These are phyloP conservation scores for Apostasia ramifera DNA, from an alignment of 106 monocot species.

Conservation along the genomic window DNA sequence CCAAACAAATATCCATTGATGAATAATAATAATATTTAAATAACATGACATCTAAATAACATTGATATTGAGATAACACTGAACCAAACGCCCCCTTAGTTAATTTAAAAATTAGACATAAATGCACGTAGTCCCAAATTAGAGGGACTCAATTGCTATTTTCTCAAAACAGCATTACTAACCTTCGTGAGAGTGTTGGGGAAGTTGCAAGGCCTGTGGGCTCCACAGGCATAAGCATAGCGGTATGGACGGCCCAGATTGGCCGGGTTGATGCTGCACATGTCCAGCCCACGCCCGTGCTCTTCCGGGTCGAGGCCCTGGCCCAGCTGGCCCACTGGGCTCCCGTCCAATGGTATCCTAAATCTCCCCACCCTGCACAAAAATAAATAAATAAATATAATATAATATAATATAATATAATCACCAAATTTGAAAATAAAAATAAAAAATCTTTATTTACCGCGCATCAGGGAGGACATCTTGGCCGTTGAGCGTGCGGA, in stretches of 20 bases:
- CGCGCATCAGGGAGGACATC: constrained; percentile 86
- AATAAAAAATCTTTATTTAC: constrained; percentile 14
- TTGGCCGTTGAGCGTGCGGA: constrained; percentile 38
- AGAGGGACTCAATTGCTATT: too few relatives aligned
- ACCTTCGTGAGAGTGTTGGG: constrained; percentile 96
- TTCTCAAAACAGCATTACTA: not conserved
- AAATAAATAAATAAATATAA: not conserved
- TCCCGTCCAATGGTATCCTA: constrained; percentile 82
- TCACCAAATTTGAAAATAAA: not conserved
- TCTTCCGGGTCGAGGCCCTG: constrained; percentile 71
- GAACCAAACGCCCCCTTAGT: too few relatives aligned
- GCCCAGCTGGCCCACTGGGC: constrained; percentile 45
- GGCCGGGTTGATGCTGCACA: constrained; percentile 85
- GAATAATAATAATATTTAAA: too few relatives aligned
- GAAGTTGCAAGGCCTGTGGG: constrained; percentile 85
- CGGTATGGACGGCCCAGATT: constrained; percentile 69
- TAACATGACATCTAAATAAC: too few relatives aligned
- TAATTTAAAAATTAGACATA: too few relatives aligned
- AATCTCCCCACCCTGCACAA: constrained; percentile 73
- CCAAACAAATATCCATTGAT: too few relatives aligned
- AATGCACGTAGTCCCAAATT: too few relatives aligned
- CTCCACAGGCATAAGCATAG: constrained; percentile 87
- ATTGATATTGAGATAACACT: too few relatives aligned
- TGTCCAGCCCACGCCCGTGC: constrained; percentile 85
- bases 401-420: not conserved